These are phyloP conservation scores for Cordyceps fumosorosea DNA, from an alignment of 2,329 filamentous ascomycete genomes.

Conservation along the genomic window DNA sequence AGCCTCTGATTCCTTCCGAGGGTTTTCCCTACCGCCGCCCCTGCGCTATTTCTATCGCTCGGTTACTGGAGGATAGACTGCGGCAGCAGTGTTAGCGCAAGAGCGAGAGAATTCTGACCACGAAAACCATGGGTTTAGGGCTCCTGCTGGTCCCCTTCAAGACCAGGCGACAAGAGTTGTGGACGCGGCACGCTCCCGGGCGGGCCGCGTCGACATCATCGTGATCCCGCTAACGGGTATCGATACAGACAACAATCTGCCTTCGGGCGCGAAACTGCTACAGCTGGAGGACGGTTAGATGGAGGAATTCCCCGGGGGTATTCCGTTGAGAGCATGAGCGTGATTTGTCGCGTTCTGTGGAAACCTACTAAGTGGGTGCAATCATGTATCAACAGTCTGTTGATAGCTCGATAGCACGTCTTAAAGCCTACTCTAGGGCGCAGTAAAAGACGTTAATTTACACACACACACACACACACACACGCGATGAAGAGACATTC, in stretches of 20 bases:
- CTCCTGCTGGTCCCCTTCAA: background rate
- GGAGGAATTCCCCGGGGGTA: background rate
- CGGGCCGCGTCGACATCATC: background rate
- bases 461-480: background rate
- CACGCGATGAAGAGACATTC: no score
- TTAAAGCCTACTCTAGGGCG: constrained; percentile 5
- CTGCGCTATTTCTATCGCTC: constrained; percentile 12
- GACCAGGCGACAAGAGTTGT: background rate
- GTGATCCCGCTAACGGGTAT: background rate
- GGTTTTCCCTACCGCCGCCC: constrained; percentile 13
- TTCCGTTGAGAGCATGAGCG: background rate
- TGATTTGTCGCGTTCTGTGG: background rate
- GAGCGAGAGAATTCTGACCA: constrained; percentile 10
- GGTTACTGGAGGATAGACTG: constrained; percentile 14
- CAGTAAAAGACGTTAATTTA: background rate
- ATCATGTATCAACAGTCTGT: background rate
- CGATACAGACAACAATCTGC: background rate
- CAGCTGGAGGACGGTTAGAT: background rate
- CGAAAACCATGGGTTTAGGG: constrained; percentile 7
- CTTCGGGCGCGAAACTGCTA: background rate
- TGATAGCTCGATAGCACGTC: constrained; percentile 6
- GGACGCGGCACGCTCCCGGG: background rate
- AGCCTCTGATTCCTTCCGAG: constrained; percentile 7
- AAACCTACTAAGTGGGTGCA: background rate
- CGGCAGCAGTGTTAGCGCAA: constrained; percentile 9